Percentiles rank a stretch among this genome's conserved stretches.
Evolutionary conservation across 495 filamentous ascomycete species (phyloP).

Genomic region (Usnea hakonensis): DNA sequence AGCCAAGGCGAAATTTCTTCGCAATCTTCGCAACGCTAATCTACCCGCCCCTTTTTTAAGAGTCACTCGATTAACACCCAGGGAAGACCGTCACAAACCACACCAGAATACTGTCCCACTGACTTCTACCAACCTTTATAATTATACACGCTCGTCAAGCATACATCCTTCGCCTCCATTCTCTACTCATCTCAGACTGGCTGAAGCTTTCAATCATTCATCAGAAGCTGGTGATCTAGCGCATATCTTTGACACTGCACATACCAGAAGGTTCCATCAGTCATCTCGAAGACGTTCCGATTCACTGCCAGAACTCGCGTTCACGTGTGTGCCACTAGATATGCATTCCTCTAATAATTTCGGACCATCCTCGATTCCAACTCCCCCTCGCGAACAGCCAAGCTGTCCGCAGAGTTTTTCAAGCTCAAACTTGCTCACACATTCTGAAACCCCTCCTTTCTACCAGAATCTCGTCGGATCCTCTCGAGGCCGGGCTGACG

Average conservation of each 20-base stretch:
- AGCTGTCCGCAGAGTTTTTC: not conserved
- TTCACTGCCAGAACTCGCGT: not conserved
- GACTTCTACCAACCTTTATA: not conserved
- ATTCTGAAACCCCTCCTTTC: not conserved
- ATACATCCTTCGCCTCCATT: not conserved
- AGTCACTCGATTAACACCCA: not conserved
- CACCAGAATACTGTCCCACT: not conserved
- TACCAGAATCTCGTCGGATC: not conserved
- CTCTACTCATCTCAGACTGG: not conserved
- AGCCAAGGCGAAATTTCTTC: not conserved
- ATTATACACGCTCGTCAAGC: not conserved
- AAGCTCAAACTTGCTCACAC: not conserved
- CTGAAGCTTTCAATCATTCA: not conserved
- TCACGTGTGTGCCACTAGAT: not conserved
- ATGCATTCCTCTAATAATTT: not conserved
- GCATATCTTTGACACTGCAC: not conserved
- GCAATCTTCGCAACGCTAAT: not conserved
- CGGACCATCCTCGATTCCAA: not conserved
- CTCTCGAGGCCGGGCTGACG: not conserved
- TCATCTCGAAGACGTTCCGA: not conserved
- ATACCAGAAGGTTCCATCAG: not conserved
- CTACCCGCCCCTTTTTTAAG: not conserved
- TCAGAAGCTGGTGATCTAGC: not conserved
- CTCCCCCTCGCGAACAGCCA: not conserved
- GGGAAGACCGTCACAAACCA: not conserved